Evolutionary conservation across 768 basidiomycete species (phyloP).

Genomic region (Trametes cubensis): DNA sequence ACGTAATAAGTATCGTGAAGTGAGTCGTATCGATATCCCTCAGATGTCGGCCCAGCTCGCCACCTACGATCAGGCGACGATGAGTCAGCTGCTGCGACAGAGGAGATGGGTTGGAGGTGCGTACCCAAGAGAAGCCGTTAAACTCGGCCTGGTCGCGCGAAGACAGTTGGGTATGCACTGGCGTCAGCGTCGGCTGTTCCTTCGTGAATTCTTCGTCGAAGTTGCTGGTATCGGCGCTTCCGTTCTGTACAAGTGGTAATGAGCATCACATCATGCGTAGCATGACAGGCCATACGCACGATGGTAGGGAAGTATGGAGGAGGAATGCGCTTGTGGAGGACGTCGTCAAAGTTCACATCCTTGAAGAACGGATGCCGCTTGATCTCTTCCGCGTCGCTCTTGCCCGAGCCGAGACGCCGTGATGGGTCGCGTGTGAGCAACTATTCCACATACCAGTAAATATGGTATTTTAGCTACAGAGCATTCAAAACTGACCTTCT

Average conservation of each 20-base stretch:
- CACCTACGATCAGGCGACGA: slow-evolving; percentile 28
- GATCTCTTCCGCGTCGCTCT: slow-evolving; percentile 95
- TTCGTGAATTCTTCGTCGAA: slow-evolving; percentile 97
- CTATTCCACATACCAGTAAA: slow-evolving; percentile 43
- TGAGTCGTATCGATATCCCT: slow-evolving; percentile 16
- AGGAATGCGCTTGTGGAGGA: slow-evolving; percentile 95
- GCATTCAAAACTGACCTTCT: slow-evolving; percentile 64
- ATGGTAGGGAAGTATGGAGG: slow-evolving; percentile 97
- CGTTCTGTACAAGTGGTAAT: slow-evolving; percentile 52
- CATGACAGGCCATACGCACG: slow-evolving; percentile 50
- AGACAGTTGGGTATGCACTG: slow-evolving; percentile 93
- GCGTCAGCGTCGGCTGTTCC: slow-evolving; percentile 96
- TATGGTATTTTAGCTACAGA: neutral
- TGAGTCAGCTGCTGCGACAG: neutral
- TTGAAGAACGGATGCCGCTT: slow-evolving; percentile 99
- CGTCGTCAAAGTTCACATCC: slow-evolving; percentile 95
- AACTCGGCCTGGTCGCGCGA: slow-evolving; percentile 93
- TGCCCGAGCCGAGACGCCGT: slow-evolving; percentile 88
- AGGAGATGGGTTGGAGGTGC: slow-evolving; percentile 17
- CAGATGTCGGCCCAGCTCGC: slow-evolving; percentile 44
- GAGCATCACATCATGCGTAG: neutral
- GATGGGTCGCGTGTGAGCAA: slow-evolving; percentile 89
- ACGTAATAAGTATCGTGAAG: slow-evolving; percentile 32
- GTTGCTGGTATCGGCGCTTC: slow-evolving; percentile 86
- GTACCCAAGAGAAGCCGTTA: slow-evolving; percentile 95